Conservation (phyloP, 495 filamentous ascomycete species). For the Oleoguttula mirabilis region DNA sequence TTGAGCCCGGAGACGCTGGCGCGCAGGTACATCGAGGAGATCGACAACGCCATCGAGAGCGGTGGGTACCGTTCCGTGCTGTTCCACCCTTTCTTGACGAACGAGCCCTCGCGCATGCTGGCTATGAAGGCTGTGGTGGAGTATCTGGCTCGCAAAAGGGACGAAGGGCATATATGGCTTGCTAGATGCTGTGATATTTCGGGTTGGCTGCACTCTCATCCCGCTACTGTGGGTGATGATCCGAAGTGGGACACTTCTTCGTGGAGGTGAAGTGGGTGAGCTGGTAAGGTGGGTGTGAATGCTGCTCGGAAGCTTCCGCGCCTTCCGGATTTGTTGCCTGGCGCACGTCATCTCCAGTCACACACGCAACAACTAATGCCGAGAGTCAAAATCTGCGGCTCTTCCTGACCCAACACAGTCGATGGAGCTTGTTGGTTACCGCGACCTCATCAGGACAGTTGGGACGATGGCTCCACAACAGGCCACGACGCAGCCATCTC, state of each 20-base stretch:
- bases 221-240: constrained; percentile 10
- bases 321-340: too few species aligned
- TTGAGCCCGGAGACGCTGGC: constrained; percentile 7
- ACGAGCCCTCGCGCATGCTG: constrained; percentile 4
- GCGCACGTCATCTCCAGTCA: too few species aligned
- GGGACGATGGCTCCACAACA: too few species aligned
- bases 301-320: too few species aligned
- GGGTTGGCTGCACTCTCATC: constrained; percentile 10
- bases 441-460: too few species aligned
- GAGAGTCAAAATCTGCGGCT: too few species aligned
- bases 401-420: too few species aligned
- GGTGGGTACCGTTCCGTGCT: constrained; percentile 16
- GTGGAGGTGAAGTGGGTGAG: constrained; percentile 16
- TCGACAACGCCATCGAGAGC: constrained; percentile 17
- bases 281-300: too few species aligned
- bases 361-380: too few species aligned
- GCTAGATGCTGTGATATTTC: constrained; percentile 15
- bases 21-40: constrained; percentile 6
- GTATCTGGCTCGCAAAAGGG: constrained; percentile 12
- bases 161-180: constrained; percentile 19
- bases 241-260: constrained; percentile 18
- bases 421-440: too few species aligned
- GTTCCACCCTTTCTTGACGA: constrained; percentile 21
- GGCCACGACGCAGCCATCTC: too few species aligned
- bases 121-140: constrained; percentile 18